Evolutionary conservation across 257 asterid species (phyloP).

Genomic region (Rubia yunnanensis): DNA sequence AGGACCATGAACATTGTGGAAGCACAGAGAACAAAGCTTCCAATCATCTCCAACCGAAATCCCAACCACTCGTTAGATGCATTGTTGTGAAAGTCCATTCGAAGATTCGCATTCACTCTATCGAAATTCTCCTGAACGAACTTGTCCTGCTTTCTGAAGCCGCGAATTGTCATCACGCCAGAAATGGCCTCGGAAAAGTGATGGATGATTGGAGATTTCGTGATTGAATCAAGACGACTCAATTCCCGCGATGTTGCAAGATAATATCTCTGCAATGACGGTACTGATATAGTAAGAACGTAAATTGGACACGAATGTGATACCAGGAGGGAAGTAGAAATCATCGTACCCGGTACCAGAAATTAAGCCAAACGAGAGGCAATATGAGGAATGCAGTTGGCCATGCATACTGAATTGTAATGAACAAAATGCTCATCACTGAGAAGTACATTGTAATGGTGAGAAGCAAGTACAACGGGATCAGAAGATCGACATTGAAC

Average conservation of each 20-base stretch:
- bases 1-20: conserved; percentile 41
- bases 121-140: conserved; percentile 42
- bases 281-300: too few relatives aligned
- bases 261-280: conserved; percentile 52
- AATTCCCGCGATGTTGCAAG: conserved; percentile 64
- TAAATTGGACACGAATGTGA: neutral
- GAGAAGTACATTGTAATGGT: conserved; percentile 28
- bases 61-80: conserved; percentile 76
- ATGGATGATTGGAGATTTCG: conserved; percentile 69
- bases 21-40: conserved; percentile 44
- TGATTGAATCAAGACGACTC: conserved; percentile 55
- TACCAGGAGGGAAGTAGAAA: neutral
- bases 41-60: conserved; percentile 65
- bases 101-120: conserved; percentile 43
- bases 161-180: conserved; percentile 63
- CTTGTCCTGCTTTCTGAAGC: conserved; percentile 42
- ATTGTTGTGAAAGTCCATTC: conserved; percentile 58
- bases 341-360: conserved; percentile 59
- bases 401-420: conserved; percentile 61
- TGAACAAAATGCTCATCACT: conserved; percentile 33
- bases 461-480: conserved; percentile 38
- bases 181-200: conserved; percentile 64
- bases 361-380: conserved; percentile 56
- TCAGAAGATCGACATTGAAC: conserved; percentile 35
- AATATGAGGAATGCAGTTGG: conserved; percentile 44